Percentiles rank a stretch among this genome's conserved stretches.
Evolutionary conservation across 1,284 basidiomycete species (phyloP).

Genomic region (Trametes pubescens): DNA sequence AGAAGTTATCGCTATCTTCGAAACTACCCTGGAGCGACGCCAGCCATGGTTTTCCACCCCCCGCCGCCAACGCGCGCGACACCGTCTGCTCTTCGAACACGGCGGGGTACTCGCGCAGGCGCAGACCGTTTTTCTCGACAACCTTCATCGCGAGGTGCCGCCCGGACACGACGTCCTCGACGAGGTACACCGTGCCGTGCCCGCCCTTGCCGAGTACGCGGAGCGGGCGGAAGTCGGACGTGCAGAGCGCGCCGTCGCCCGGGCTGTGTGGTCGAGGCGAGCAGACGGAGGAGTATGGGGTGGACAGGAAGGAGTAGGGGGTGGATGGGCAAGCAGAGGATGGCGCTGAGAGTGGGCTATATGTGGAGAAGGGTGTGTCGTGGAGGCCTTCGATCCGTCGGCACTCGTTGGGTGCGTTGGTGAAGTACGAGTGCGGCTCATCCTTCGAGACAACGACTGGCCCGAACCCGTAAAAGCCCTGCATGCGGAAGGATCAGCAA

Average conservation of each 20-base stretch:
- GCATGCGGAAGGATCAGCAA: not conserved
- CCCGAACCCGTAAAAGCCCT: constrained; percentile 27
- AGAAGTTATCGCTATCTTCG: constrained; percentile 44
- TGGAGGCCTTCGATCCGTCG: constrained; percentile 13
- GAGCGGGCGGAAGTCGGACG: constrained; percentile 35
- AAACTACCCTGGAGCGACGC: constrained; percentile 37
- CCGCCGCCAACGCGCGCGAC: constrained; percentile 11
- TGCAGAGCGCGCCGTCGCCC: constrained; percentile 9
- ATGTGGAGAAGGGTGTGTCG: constrained; percentile 13
- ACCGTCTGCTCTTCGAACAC: constrained; percentile 35
- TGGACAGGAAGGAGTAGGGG: constrained; percentile 14
- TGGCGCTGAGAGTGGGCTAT: constrained; percentile 13
- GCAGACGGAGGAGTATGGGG: constrained; percentile 16
- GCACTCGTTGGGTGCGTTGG: constrained; percentile 7
- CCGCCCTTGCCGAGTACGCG: constrained; percentile 40
- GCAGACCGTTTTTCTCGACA: constrained; percentile 37
- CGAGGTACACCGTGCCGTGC: constrained; percentile 40
- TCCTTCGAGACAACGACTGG: constrained; percentile 11
- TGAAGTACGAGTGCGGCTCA: constrained; percentile 11
- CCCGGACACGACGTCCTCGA: constrained; percentile 34
- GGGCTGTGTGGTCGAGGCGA: constrained; percentile 2
- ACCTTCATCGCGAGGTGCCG: constrained; percentile 39
- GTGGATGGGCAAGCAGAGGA: not conserved
- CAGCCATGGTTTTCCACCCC: constrained; percentile 16
- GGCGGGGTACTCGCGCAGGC: constrained; percentile 29